Base-by-base conservation (phyloP, 1,284 basidiomycete species). In the Papiliotrema flavescens region DNA sequence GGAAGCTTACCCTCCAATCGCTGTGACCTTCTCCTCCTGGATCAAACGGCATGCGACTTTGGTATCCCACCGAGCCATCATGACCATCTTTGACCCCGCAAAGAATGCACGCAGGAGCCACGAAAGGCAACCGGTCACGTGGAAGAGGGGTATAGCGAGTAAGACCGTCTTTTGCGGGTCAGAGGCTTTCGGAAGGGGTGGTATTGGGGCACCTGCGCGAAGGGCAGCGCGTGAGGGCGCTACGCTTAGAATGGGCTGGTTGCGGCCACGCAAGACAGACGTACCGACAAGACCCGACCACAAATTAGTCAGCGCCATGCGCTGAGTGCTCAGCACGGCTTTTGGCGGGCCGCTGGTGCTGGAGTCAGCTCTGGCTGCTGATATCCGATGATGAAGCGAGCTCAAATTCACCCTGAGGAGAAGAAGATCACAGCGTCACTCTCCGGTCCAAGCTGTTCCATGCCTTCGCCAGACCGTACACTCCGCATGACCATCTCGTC, bases 401-500 rank as follows among this genome's bases (percentile, higher is more conserved):
- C 11, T 28, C 8, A 20, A 40, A 49, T 63, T 54, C 43, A 70
- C 68, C 69, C 69, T 28, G 67, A 69, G 2, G 73, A 70, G 58
- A 72, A 75, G 61, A 73, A 73, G 47, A 73, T 69, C 23, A 71
- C 66, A n/a, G 61, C 71, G 50, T 73, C 73, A 42, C 64, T 65
- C 42, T 75, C 71, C 24, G 70, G 67, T 22, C 57, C 51, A 0
- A 73, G 49, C 1, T 11, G 37, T 15, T 60, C 57, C 22, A 71
- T 32, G 0, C 59, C 61, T 32, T 32, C 28, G 28, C 28, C 28
- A 6, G 28, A 32, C 5, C 28, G 28, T 11, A 32, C 28, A 32
- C 5, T 6, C 28, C 28, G 28, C 6, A 32, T 11, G 11, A 11
- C 28, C 28, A 11, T 32, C 28, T 32, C 28, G 28, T 11, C 11